Evolutionary conservation across 2,329 filamentous ascomycete genomes (phyloP).

Genomic region (Cercospora sojina): DNA sequence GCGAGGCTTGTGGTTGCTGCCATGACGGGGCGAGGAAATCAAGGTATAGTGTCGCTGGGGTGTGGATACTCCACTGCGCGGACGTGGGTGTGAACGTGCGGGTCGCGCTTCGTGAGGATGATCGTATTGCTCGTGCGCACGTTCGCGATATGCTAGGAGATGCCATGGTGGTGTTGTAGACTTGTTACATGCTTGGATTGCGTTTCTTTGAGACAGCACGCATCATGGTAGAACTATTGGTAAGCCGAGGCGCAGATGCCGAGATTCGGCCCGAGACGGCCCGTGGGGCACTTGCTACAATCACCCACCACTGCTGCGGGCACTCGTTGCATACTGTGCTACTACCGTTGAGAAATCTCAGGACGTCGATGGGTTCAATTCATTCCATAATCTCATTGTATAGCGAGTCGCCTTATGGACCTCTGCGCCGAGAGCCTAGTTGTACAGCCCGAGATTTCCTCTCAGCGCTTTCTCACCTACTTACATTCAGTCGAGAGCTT

Average conservation of each 20-base stretch:
- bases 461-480: not conserved
- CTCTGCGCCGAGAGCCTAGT: not conserved
- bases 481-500: not conserved
- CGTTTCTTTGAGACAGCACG: not conserved
- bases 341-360: not conserved
- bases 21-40: slow-evolving; percentile 40
- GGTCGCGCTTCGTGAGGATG: not conserved
- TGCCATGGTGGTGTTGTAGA: slow-evolving; percentile 16
- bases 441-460: not conserved
- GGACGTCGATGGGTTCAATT: not conserved
- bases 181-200: not conserved
- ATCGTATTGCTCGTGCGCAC: slow-evolving; percentile 19
- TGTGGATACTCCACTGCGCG: slow-evolving; percentile 12
- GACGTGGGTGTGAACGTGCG: not conserved
- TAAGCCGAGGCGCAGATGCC: slow-evolving; percentile 12
- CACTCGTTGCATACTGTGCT: not conserved
- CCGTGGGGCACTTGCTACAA: not conserved
- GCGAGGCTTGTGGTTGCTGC: slow-evolving; percentile 12
- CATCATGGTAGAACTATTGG: slow-evolving; percentile 12
- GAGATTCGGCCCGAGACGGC: not conserved
- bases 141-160: slow-evolving; percentile 20
- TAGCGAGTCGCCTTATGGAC: not conserved
- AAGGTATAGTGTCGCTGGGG: slow-evolving; percentile 35
- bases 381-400: not conserved
- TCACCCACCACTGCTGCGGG: too few species aligned